phyloP scores from a whole-genome alignment of 2,329 filamentous ascomycete genomes.

The Penicillium sp. region DNA sequence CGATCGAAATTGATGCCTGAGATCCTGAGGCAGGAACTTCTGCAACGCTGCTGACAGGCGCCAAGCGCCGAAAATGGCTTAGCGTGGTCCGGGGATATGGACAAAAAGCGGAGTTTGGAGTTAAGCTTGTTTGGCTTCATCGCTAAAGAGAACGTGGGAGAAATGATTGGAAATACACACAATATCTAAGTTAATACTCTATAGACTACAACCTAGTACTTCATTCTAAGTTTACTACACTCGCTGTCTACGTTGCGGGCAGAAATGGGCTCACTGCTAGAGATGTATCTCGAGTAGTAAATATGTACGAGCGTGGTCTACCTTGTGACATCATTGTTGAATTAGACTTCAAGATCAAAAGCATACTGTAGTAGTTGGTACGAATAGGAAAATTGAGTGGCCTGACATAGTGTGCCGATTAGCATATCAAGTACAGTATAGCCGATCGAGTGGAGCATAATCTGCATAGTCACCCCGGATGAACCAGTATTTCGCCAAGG shows the following conservation, averaged over 20 bases:
- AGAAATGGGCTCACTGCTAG: neutral
- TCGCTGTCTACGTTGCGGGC: neutral
- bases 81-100: neutral
- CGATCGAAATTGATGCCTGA: neutral
- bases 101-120: slow-evolving; percentile 15
- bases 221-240: no score
- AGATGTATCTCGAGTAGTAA: neutral
- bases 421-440: no score
- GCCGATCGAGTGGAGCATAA: neutral
- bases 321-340: neutral
- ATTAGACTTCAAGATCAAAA: neutral
- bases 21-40: neutral
- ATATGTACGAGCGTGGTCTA: no score
- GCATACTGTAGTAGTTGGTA: no score
- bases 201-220: no score
- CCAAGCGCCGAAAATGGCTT: neutral
- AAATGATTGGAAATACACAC: neutral
- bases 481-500: neutral
- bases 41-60: neutral
- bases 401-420: no score
- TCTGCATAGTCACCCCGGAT: neutral
- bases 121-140: slow-evolving; percentile 6
- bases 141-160: neutral
- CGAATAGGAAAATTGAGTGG: no score
- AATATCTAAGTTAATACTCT: no score